phyloP scores from a whole-genome alignment of 2,329 filamentous ascomycete genomes.

The Emericellopsis atlantica region DNA sequence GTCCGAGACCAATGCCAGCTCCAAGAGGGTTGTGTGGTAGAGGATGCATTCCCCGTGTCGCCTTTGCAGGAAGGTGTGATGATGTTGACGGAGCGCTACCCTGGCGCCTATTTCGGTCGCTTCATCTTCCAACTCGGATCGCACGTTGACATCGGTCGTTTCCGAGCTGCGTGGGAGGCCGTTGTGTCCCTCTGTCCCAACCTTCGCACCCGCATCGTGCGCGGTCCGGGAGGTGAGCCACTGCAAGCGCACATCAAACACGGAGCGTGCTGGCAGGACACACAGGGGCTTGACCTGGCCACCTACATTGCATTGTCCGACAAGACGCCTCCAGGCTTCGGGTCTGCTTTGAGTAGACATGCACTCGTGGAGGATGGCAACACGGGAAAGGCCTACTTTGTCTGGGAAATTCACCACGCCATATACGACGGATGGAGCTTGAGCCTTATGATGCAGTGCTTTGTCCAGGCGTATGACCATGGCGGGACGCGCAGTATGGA shows the following conservation, averaged over 20 bases:
- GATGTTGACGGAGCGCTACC: slow-evolving; percentile 13
- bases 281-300: too few relatives aligned
- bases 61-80: slow-evolving; percentile 9
- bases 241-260: too few relatives aligned
- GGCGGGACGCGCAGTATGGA: too few relatives aligned
- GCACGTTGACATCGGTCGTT: slow-evolving; percentile 6
- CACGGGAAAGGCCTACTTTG: slow-evolving; percentile 1
- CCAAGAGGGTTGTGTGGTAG: slow-evolving; percentile 13
- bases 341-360: too few relatives aligned
- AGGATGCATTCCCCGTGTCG: too few relatives aligned
- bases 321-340: too few relatives aligned
- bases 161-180: slow-evolving; percentile 5
- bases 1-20: slow-evolving; percentile 4
- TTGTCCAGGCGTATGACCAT: too few relatives aligned
- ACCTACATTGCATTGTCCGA: too few relatives aligned
- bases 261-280: too few relatives aligned
- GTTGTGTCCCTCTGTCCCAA: slow-evolving; percentile 1
- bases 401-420: slow-evolving; percentile 8
- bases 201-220: slow-evolving; percentile 3
- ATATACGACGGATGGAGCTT: slow-evolving; percentile 7
- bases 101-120: slow-evolving; percentile 18
- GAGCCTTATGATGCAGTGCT: too few relatives aligned
- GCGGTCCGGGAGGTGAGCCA: too few relatives aligned
- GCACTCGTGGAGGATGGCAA: too few relatives aligned
- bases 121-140: slow-evolving; percentile 8